These are phyloP conservation scores for Termitomyces sp. DNA, from an alignment of 768 basidiomycete species.

Conservation along the genomic window DNA sequence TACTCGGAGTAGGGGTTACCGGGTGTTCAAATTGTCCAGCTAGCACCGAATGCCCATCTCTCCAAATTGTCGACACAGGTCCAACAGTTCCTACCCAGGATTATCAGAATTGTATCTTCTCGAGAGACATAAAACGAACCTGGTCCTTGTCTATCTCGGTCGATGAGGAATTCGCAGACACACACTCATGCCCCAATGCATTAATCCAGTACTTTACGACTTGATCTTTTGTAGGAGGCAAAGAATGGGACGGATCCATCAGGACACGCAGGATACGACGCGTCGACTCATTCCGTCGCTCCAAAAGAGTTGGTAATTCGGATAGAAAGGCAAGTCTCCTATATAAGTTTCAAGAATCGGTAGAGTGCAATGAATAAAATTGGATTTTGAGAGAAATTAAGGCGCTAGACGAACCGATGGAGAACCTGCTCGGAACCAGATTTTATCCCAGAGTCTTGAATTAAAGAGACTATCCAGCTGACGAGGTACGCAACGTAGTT, in stretches of 20 bases:
- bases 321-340: conserved; percentile 14
- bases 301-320: conserved; percentile 5
- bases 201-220: conserved; percentile 16
- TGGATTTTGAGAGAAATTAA: neutral
- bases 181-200: conserved; percentile 6
- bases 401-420: conserved; percentile 3
- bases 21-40: neutral
- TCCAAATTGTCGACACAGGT: conserved; percentile 16
- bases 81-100: conserved; percentile 10
- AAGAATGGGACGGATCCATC: conserved; percentile 7
- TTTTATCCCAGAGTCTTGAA: neutral
- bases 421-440: conserved; percentile 2
- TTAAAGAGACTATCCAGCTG: conserved; percentile 10
- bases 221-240: conserved; percentile 2
- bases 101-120: neutral
- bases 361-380: neutral
- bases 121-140: conserved; percentile 5
- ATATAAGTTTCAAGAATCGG: neutral
- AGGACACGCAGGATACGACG: conserved; percentile 19
- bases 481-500: conserved; percentile 15
- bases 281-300: conserved; percentile 12
- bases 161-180: neutral
- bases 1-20: neutral
- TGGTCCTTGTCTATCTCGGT: conserved; percentile 9
- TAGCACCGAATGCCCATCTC: conserved; percentile 7